Base-by-base conservation (phyloP, 1,284 basidiomycete genomes). In the Peniophora sp. region DNA sequence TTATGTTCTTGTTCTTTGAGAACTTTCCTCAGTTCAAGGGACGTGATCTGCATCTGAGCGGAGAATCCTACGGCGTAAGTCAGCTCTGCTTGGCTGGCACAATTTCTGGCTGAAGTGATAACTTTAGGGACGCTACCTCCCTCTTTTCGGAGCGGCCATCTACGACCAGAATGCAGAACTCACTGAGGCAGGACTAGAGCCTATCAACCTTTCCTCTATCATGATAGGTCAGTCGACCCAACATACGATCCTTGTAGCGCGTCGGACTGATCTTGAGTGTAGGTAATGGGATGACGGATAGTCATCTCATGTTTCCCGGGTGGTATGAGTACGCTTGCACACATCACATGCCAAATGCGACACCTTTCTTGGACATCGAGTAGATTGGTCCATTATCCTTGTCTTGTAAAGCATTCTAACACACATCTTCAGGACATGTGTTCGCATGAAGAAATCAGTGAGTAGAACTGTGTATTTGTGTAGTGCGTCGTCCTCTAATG, bases 121-220 rank as follows among this genome's bases (percentile, higher is more conserved):
- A 22, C 9, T 36, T 19, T 45, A 83, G 78, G 88, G 90, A 1
- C 79, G 85, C 38, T 92, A 92, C 65, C 70, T 92, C 2, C 90
- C 89, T 1, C 75, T 90, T 3, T 92, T 92, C 55, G 89, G 89
- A 0, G 79, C 81, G 47, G 83, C 89, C 54, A 83, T 93, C 35
- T 75, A 81, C 44, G 89, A 92, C 64, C 78, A 85, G 53, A 92
- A 92, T 64, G 64, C 72, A 50, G 59, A 76, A 17, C 76, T 81
- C 2, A 65, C 69, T 38, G 65, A 66, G 10, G 71, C 77, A 36
- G 84, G 82, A n/a, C 73, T 77, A 39, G 65, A 73, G 27, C 74
- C 77, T 1, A 73, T 92, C 61, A 91, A 91, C 61, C 69, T 93
- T 25, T 71, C 82, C 54, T 80, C 75, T 55, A 70, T 83, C 2